phyloP scores from a whole-genome alignment of 345 rosid species.

The Citrus trifoliata region DNA sequence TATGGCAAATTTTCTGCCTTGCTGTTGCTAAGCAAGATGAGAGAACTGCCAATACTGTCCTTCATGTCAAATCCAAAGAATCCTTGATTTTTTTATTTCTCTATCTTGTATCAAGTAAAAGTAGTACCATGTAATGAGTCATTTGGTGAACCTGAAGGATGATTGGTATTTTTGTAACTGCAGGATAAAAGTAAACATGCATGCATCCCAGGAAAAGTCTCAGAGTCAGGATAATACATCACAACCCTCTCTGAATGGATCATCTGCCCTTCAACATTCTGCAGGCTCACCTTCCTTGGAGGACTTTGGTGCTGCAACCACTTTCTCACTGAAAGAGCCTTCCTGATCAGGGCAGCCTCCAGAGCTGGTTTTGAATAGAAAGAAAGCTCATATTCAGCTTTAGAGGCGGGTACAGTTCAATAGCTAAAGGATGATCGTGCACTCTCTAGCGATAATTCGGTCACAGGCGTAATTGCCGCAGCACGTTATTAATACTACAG shows the following conservation, averaged over 20 bases:
- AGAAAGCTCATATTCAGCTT: too few relatives aligned
- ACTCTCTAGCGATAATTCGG: conserved; percentile 15
- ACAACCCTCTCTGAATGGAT: conserved; percentile 26
- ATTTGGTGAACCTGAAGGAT: neutral
- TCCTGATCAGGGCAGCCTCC: too few relatives aligned
- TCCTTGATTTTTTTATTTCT: neutral
- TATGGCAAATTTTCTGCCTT: neutral
- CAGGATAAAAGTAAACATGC: conserved; percentile 88
- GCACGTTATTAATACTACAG: conserved; percentile 7
- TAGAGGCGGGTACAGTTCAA: too few relatives aligned
- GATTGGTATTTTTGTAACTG: conserved; percentile 20
- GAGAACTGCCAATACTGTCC: neutral
- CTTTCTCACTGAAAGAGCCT: conserved; percentile 8
- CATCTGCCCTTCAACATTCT: conserved; percentile 17
- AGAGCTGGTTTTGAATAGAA: too few relatives aligned
- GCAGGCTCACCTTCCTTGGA: neutral
- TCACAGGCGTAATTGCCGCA: conserved; percentile 15
- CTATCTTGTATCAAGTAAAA: neutral
- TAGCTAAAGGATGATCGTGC: too few relatives aligned
- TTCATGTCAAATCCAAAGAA: neutral
- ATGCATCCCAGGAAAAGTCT: conserved; percentile 53
- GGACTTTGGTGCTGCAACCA: conserved; percentile 12
- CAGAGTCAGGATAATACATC: conserved; percentile 23
- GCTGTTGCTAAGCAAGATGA: conserved; percentile 1
- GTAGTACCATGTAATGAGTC: neutral